phyloP scores from a whole-genome alignment of 192 early-diverging fungal genomes.

The Mortierella antarctica region DNA sequence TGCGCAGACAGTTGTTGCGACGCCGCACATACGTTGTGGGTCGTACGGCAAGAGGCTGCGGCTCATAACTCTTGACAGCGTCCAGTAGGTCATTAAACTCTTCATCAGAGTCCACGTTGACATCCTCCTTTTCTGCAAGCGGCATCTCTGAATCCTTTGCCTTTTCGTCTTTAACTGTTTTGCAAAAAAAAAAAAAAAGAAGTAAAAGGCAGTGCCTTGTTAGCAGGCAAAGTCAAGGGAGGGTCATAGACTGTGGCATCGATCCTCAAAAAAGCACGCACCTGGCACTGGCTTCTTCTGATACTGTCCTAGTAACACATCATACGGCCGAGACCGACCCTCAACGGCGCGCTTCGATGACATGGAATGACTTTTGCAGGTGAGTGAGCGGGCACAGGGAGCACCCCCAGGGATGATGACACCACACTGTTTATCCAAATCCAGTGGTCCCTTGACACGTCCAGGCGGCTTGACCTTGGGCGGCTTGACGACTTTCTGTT shows the following conservation, averaged over 20 bases:
- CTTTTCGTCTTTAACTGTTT: conserved; percentile 53
- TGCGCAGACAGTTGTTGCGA: conserved; percentile 67
- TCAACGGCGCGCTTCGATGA: conserved; percentile 84
- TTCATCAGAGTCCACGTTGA: conserved; percentile 74
- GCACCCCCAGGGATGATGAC: conserved; percentile 69
- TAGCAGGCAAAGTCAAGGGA: background rate
- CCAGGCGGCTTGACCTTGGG: conserved; percentile 62
- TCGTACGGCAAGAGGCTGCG: conserved; percentile 69
- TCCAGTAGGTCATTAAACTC: conserved; percentile 76
- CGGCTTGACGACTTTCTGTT: conserved; percentile 67
- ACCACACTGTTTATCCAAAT: conserved; percentile 94
- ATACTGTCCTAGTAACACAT: conserved; percentile 78
- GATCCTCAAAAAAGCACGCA: conserved; percentile 35
- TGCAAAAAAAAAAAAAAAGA: no score
- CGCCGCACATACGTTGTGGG: conserved; percentile 65
- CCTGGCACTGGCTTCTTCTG: conserved; percentile 81
- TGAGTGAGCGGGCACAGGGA: conserved; percentile 88
- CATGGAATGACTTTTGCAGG: conserved; percentile 96
- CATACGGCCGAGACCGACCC: conserved; percentile 88
- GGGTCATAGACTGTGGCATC: background rate
- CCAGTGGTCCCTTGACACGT: conserved; percentile 75
- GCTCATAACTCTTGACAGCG: conserved; percentile 70
- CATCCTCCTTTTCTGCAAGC: conserved; percentile 66
- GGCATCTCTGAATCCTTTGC: conserved; percentile 54
- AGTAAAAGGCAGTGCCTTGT: background rate